Evolutionary conservation across 306 rosid genomes (phyloP), one percentile per base, ranked within the genome.

Genomic region (Prunus salicina): DNA sequence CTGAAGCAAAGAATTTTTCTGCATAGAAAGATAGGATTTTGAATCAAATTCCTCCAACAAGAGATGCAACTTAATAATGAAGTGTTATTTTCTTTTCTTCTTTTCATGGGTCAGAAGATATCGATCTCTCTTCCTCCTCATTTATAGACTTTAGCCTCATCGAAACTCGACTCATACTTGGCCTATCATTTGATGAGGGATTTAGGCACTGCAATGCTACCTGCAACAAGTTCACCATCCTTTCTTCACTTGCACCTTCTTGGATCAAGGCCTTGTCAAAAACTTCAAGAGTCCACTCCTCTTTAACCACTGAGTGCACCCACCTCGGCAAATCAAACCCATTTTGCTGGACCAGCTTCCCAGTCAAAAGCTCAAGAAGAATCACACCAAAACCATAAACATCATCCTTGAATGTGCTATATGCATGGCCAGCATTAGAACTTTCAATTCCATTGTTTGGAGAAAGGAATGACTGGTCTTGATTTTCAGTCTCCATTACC

Each of bases 241-340:
- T 85, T 66, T 91, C 93, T 75, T 91, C 97, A 62, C 82, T 85
- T 52, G 82, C 89, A 70, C 87, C 88, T 65, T 88, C 89, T 60
- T 78, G 81, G 76, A 77, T 69, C 76, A 88, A 57, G 6, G 75
- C 77, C 79, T 58, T 67, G 62, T 89, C 93, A 52, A 91, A 91
- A 51, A 89, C 91, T 81, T 91, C 91, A 10, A 81, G 77, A 2
- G 84, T 86, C 93, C 95, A 91, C 87, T 88, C 95, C 76, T 90
- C 91, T 79, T 76, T 84, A n/a, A 88, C 83, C 56, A 86, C 88
- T 14, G 93, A 83, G 25, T 76, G 79, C 64, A 90, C 96, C 97
- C 97, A 92, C 6, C 66, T 57, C 16, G 82, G 85, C 50, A 92
- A 55, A 86, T 87, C 89, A 45, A 86, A 85, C 41, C 97, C 91